These are phyloP conservation scores for Glutinoglossum americanum DNA, from an alignment of 495 filamentous ascomycete genomes.

Conservation along the genomic window DNA sequence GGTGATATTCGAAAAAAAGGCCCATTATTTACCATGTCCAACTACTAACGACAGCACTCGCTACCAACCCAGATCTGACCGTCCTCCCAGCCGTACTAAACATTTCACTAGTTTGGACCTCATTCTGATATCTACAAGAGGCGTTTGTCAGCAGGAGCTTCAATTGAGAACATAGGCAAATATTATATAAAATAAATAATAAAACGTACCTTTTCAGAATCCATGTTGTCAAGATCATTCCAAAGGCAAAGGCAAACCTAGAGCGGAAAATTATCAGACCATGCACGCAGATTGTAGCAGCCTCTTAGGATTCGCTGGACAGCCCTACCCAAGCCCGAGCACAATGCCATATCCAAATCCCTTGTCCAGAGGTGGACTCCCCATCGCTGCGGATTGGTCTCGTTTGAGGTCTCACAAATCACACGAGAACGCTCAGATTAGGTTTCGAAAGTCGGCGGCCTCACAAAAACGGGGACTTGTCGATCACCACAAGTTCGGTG, in stretches of 20 bases:
- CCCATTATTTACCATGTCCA: constrained; percentile 54
- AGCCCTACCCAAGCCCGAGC: not conserved
- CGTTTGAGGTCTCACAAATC: not conserved
- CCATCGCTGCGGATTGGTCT: not conserved
- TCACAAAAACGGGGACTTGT: not conserved
- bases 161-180: too few relatives aligned
- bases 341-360: constrained; percentile 4
- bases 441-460: not conserved
- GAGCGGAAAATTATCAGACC: constrained; percentile 42
- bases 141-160: not conserved
- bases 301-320: not conserved
- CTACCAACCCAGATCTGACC: constrained; percentile 87
- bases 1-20: constrained; percentile 19
- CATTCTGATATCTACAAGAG: constrained; percentile 51
- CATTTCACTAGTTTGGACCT: constrained; percentile 92
- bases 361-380: constrained; percentile 1
- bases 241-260: constrained; percentile 52
- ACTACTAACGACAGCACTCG: constrained; percentile 79
- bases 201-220: constrained; percentile 37
- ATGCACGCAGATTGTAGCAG: not conserved
- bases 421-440: not conserved
- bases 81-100: constrained; percentile 88
- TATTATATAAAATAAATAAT: not conserved
- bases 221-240: constrained; percentile 59
- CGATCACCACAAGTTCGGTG: not conserved